These are phyloP conservation scores for Apophysomyces elegans DNA, from an alignment of 371 early-diverging fungal species.

Conservation along the genomic window DNA sequence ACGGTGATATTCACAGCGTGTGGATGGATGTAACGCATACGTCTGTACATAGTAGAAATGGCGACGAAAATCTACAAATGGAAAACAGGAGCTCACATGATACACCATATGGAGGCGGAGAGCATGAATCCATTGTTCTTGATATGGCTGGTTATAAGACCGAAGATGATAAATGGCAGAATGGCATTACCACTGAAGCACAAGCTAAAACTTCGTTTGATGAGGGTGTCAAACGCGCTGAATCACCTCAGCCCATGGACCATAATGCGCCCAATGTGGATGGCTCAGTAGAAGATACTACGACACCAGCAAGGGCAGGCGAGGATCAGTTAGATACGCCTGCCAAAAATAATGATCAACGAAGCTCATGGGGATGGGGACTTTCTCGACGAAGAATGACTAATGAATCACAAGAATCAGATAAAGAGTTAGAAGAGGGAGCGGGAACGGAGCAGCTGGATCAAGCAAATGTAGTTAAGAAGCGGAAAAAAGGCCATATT, in stretches of 20 bases:
- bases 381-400: constrained; percentile 9
- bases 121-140: constrained; percentile 51
- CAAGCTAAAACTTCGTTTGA: not conserved
- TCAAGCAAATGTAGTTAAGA: not conserved
- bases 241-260: not conserved
- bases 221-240: constrained; percentile 1
- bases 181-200: not conserved
- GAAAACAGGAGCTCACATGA: constrained; percentile 8
- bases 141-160: constrained; percentile 69
- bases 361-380: constrained; percentile 16
- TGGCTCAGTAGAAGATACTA: not conserved
- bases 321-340: not conserved
- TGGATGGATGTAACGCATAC: constrained; percentile 53
- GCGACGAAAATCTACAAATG: constrained; percentile 7
- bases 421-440: not conserved
- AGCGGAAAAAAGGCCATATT: constrained; percentile 43
- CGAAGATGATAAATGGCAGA: constrained; percentile 30
- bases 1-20: constrained; percentile 42
- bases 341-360: not conserved
- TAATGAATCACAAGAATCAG: constrained; percentile 13
- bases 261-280: not conserved
- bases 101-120: constrained; percentile 22
- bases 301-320: not conserved
- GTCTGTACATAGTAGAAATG: constrained; percentile 25
- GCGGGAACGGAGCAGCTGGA: not conserved